Base-by-base conservation (phyloP, 1,139 yeast species). In the Saccharomyces hybrid region DNA sequence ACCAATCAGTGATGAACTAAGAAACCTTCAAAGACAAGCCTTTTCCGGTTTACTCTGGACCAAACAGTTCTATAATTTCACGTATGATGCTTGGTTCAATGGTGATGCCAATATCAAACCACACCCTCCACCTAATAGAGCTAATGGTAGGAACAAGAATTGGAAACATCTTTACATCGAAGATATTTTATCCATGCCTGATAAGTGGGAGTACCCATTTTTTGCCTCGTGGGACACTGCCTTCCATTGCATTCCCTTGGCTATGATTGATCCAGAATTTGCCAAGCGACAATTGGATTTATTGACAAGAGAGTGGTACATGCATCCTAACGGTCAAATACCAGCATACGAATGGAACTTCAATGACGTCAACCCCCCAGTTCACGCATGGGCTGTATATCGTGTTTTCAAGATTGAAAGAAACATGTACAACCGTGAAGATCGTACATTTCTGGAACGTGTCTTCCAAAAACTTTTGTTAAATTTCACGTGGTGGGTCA, bases 341-440 rank as follows among this genome's bases (percentile, higher is more conserved):
- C 98, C 98, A 0, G 97, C 97, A 21, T 91, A 91, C 70, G 98
- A 91, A 71, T 91, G 98, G 98, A 91, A 91, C 71, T 91, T 91
- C 66, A 79, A 89, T 60, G 98, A 91, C 71, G 96, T 93, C 21
- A 91, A 91, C 69, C 98, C 98, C 1, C 98, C 98, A 0, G 98
- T 91, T 44, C 97, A 91, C 70, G 97, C 97, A 0, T 91, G 98
- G 98, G 86, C 97, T 0, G 86, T 95, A 7, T 91, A 85, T 71
- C 80, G 98, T 66, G 89, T 89, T 50, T 91, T 83, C 74, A 91
- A 91, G 72, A 81, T 90, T 63, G 97, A 91, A 73, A 78, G 96
- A 63, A 89, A 88, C 67, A 79, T 89, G 82, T 87, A 87, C 69
- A 93, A 95, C 12, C 75, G 78, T 29, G 90, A 86, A 64, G 98